Base-by-base conservation (phyloP, 2,329 filamentous ascomycete genomes). In the Geosmithia putterillii region DNA sequence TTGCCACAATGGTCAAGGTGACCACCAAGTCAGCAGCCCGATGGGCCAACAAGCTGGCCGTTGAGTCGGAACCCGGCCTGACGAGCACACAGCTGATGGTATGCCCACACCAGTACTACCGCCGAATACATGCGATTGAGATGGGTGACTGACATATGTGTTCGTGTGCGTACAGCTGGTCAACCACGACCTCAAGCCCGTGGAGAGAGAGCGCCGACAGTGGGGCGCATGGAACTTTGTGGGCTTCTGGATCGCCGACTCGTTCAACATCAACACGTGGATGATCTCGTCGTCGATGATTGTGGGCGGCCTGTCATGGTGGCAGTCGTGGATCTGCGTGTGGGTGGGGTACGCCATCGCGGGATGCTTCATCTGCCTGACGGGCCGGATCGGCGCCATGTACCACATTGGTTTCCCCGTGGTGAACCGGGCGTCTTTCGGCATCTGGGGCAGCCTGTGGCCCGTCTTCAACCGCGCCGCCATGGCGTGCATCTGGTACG, bases 331-430 rank as follows among this genome's bases (percentile, higher is more conserved):
- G 81, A 65, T 87, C n/a, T 88, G 84, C 55, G 85, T 95, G 38
- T 90, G 87, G 81, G 65, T 89, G 22, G 88, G 89, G 44, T 94
- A 95, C 57, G 70, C 78, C 35, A 80, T 94, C 49, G 78, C 87
- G 0, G 86, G 72, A 25, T 66, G 65, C 56, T 94, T 95, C 62
- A 73, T 94, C 49, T 83, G 79, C 54, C 48, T 81, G 49, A 94
- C 85, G 6, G 87, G 86, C 50, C 79, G 86, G 41, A 89, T 94
- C 41, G 89, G 88, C 46, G 85, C 88, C 8, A 77, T 75, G 18
- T 95, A 95, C 59, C 87, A 95, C 58, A 86, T 95, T 50, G 83
- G 85, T 1, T 95, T 95, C 58, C 87, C 89, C 1, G 85, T 95
- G 32, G 80, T 83, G 25, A 76, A 73, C 50, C 72, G 89, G 44